A percentile compares a stretch with the other conserved stretches of the same genome.
These are phyloP conservation scores for Jimgerdemannia flammicorona DNA, from an alignment of 192 early-diverging fungal genomes.

Conservation along the genomic window DNA sequence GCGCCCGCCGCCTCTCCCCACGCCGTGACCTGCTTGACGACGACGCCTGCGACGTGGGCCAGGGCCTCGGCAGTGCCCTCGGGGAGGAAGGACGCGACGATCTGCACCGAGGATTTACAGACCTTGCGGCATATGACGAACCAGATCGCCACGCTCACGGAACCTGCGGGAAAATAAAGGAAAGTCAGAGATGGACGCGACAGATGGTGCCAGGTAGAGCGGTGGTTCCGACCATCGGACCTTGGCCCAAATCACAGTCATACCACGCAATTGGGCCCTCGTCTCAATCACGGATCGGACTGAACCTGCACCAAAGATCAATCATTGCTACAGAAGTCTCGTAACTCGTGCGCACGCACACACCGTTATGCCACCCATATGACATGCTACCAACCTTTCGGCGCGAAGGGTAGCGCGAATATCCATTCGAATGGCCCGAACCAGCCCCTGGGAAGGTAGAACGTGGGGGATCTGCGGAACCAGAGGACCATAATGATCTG, in stretches of 20 bases:
- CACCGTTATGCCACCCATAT: too few relatives aligned
- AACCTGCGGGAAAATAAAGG: slow-evolving; percentile 36
- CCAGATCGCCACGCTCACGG: slow-evolving; percentile 75
- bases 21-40: neutral
- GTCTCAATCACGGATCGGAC: too few relatives aligned
- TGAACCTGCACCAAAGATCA: too few relatives aligned
- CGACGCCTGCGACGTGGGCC: too few relatives aligned
- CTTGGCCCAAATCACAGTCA: neutral
- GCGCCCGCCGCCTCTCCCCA: neutral
- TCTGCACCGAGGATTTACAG: slow-evolving; percentile 19
- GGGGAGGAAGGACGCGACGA: neutral
- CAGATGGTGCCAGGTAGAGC: neutral
- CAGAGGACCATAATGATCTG: slow-evolving; percentile 61
- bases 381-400: slow-evolving; percentile 42
- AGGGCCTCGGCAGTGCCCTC: neutral
- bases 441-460: slow-evolving; percentile 74
- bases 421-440: slow-evolving; percentile 70
- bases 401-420: slow-evolving; percentile 70
- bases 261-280: too few relatives aligned
- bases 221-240: neutral
- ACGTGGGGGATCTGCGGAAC: slow-evolving; percentile 67
- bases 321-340: too few relatives aligned
- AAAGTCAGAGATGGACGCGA: too few relatives aligned
- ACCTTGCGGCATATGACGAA: slow-evolving; percentile 68
- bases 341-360: too few relatives aligned